These are phyloP conservation scores for Candida succiphila DNA, from an alignment of 805 yeast species.

Conservation along the genomic window DNA sequence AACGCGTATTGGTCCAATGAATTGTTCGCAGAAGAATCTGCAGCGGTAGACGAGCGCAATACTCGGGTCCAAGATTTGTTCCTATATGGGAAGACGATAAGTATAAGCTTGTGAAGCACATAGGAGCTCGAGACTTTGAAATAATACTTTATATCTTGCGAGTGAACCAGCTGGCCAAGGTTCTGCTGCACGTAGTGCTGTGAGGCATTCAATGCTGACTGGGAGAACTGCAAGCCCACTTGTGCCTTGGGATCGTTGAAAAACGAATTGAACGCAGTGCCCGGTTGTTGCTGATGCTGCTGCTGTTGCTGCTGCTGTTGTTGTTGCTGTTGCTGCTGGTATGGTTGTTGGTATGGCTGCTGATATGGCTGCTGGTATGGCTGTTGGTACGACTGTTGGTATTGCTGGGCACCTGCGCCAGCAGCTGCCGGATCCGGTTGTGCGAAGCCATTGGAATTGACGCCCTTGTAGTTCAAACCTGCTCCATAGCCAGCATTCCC, in stretches of 20 bases:
- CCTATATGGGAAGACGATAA: slow-evolving; percentile 78
- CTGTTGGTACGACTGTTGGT: slow-evolving; percentile 19
- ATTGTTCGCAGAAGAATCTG: slow-evolving; percentile 16
- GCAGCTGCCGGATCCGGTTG: too few species aligned
- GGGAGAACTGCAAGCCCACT: slow-evolving; percentile 83
- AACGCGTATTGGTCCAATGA: slow-evolving; percentile 44
- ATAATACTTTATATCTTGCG: slow-evolving; percentile 64
- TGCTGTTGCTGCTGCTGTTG: slow-evolving; percentile 8
- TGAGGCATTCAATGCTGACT: slow-evolving; percentile 73
- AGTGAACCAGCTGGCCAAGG: slow-evolving; percentile 40
- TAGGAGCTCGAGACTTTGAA: slow-evolving; percentile 88
- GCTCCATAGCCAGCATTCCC: too few species aligned
- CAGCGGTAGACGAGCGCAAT: slow-evolving; percentile 24
- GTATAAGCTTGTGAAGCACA: slow-evolving; percentile 60
- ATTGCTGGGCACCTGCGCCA: slow-evolving; percentile 8
- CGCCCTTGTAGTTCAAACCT: too few species aligned
- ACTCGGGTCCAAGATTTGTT: slow-evolving; percentile 76
- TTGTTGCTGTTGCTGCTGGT: background rate
- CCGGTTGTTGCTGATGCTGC: slow-evolving; percentile 3
- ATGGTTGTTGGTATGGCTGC: background rate
- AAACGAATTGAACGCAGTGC: slow-evolving; percentile 26
- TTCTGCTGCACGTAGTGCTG: slow-evolving; percentile 73
- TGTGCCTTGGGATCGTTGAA: slow-evolving; percentile 74
- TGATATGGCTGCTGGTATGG: slow-evolving; percentile 12
- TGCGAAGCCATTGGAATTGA: too few species aligned